Conservation (phyloP, 177 flowering plant genomes). For the Vitis hybrid region DNA sequence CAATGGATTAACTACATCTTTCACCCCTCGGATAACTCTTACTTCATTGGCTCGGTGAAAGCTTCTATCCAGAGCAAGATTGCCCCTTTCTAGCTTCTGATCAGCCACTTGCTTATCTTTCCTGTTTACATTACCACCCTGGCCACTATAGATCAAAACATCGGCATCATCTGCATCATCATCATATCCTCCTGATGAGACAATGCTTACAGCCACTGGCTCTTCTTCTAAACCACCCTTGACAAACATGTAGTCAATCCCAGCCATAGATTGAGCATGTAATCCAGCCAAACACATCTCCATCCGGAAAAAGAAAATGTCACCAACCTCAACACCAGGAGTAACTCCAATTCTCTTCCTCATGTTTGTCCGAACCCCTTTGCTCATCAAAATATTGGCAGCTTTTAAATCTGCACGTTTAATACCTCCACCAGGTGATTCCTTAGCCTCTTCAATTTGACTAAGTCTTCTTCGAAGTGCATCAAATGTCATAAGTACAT, state of each 20-base stretch:
- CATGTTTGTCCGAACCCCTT: conserved; percentile 36
- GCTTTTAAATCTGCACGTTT: conserved; percentile 48
- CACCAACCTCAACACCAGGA: conserved; percentile 58
- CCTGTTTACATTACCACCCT: conserved; percentile 37
- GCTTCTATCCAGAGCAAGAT: conserved; percentile 55
- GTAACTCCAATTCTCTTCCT: conserved; percentile 44
- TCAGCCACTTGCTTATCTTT: conserved; percentile 33
- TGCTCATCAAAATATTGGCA: conserved; percentile 29
- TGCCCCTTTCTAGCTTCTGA: conserved; percentile 56
- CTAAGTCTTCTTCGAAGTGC: conserved; percentile 41
- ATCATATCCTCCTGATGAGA: conserved; percentile 53
- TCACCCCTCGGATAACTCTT: conserved; percentile 49
- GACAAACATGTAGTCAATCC: conserved; percentile 41
- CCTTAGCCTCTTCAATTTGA: conserved; percentile 54
- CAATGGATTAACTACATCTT: conserved; percentile 21
- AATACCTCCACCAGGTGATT: conserved; percentile 14
- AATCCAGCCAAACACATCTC: conserved; percentile 54
- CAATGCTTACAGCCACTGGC: conserved; percentile 48
- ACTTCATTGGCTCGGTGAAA: conserved; percentile 28
- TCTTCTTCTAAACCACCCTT: conserved; percentile 28
- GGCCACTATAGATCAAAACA: conserved; percentile 53
- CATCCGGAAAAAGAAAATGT: conserved; percentile 48
- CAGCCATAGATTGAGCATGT: conserved; percentile 50
- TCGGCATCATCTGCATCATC: conserved; percentile 42
- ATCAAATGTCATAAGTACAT: conserved; percentile 36